A percentile compares a stretch with the other conserved stretches of the same genome.
phyloP scores from a whole-genome alignment of 192 early-diverging fungal species.

The Backusella australiensis region DNA sequence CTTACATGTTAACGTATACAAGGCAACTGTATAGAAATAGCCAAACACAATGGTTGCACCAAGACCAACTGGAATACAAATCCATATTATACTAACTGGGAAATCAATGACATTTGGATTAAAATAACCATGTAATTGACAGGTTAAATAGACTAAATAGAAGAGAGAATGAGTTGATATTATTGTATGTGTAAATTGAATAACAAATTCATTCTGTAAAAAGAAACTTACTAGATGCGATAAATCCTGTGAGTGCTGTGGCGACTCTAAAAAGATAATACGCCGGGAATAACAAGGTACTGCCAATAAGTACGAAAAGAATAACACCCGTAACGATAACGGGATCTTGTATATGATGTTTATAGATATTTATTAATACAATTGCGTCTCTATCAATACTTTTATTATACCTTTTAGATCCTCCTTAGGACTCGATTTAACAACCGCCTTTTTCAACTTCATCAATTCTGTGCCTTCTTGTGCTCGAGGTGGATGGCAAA shows the following conservation, averaged over 20 bases:
- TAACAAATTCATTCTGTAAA: no score
- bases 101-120: neutral
- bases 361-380: no score
- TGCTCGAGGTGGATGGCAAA: neutral
- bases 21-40: slow-evolving; percentile 9
- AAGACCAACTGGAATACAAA: slow-evolving; percentile 18
- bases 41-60: slow-evolving; percentile 26
- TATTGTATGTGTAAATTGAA: no score
- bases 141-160: neutral
- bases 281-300: slow-evolving; percentile 29
- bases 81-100: neutral
- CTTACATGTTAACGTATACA: neutral
- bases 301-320: neutral
- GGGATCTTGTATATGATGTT: neutral
- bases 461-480: neutral
- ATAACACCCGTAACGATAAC: neutral
- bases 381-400: no score
- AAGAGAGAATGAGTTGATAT: no score
- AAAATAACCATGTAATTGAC: neutral
- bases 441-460: neutral
- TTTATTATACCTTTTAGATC: neutral
- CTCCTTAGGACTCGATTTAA: neutral
- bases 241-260: slow-evolving; percentile 34
- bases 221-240: slow-evolving; percentile 9
- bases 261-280: slow-evolving; percentile 41